Conservation (phyloP, 345 rosid genomes). For the Garcia nutans region DNA sequence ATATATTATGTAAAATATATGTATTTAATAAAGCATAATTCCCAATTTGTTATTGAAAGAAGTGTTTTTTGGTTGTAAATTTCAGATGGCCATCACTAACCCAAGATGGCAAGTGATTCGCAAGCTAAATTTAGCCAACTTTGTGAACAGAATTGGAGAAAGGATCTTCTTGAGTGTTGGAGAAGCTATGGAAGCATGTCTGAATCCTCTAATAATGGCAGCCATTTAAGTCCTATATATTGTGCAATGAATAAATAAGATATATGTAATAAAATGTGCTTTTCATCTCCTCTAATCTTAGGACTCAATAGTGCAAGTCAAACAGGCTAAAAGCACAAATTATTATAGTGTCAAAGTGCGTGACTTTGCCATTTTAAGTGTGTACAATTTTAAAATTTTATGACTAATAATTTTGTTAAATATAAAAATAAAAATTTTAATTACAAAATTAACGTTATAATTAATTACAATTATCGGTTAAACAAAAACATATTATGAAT, state of each 20-base stretch:
- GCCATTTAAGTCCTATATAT: background rate
- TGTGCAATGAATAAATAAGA: background rate
- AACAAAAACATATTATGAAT: too few species aligned
- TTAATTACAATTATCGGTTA: too few species aligned
- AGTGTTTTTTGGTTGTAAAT: background rate
- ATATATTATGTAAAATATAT: too few species aligned
- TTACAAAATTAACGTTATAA: too few species aligned
- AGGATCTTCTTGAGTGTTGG: constrained; percentile 59
- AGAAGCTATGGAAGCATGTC: constrained; percentile 69
- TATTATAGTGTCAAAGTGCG: too few species aligned
- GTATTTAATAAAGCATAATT: too few species aligned
- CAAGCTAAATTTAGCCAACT: constrained; percentile 65
- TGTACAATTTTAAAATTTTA: too few species aligned
- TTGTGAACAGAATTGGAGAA: constrained; percentile 58
- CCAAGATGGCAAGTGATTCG: constrained; percentile 86
- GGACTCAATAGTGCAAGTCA: background rate
- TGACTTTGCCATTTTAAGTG: too few species aligned
- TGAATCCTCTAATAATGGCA: constrained; percentile 19
- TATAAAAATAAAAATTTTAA: too few species aligned
- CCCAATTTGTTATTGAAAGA: background rate
- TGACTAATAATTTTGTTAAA: too few species aligned
- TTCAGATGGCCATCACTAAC: constrained; percentile 66
- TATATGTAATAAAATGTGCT: background rate
- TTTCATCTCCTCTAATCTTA: background rate
- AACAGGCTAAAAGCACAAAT: background rate